Base-by-base conservation (phyloP, 352 stramenopile genomes). In the Globisporangium middletonii region DNA sequence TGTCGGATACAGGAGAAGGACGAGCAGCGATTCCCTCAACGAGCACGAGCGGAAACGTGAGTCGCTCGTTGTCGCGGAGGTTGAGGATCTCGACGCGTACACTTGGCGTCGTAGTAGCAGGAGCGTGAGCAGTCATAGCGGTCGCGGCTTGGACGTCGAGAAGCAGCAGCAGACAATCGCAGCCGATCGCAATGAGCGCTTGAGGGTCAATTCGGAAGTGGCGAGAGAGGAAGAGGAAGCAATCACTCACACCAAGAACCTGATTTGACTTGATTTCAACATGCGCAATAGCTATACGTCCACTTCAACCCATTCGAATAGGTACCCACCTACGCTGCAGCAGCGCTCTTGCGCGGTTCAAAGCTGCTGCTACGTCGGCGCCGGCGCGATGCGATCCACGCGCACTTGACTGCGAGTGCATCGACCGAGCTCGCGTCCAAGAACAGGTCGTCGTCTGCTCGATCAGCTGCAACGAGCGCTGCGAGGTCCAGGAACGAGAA, bases 61-160 rank as follows among this genome's bases (percentile, higher is more conserved):
- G 52, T 4, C 66, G 77, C 55, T 93, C 94, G 45, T 88, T 89
- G 59, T 93, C 75, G 46, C 78, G 67, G 26, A 95, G 68, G 59
- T 95, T 98, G 52, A 85, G 77, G 12, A 97, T 77, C 18, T 90
- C 71, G 62, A 89, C 78, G 33, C 50, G 43, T 9, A 54, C 12
- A 19, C 19, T n/a, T 15, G 50, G 7, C 4, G 23, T 3, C 9
- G 33, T 13, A 26, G 15, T 18, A n/a, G 6, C 27, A 37, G n/a
- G 12, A 16, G 15, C 27, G 33, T 7, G 18, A 18, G 16, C n/a
- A 28, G 26, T 15, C 28, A 12, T 5, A 9, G 13, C 19, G 13
- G 19, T 11, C 4, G 16, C 7, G n/a, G 18, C 1, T n/a, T 7
- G 13, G 33, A n/a, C 5, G 35, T 11, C 19, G 50, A 42, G 41